phyloP scores from a whole-genome alignment of 192 early-diverging fungal species.

The Mycoemilia scoparia region DNA sequence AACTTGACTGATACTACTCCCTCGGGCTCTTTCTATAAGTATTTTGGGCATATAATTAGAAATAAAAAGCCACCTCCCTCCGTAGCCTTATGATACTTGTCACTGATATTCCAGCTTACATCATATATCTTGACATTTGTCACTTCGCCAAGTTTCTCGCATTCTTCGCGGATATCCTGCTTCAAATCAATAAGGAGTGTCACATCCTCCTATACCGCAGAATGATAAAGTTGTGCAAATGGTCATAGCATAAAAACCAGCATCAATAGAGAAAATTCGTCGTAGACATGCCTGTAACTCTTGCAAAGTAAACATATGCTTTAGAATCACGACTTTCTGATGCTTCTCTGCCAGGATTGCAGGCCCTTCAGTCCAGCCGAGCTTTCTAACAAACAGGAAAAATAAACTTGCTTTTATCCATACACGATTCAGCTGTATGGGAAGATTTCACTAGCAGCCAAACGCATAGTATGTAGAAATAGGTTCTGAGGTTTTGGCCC shows the following conservation, averaged over 20 bases:
- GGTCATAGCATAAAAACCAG: not conserved
- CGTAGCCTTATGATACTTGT: not conserved
- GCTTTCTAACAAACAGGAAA: constrained; percentile 41
- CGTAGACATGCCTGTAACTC: constrained; percentile 58
- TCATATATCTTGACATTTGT: constrained; percentile 91
- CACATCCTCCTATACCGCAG: constrained; percentile 46
- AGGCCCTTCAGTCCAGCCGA: constrained; percentile 81
- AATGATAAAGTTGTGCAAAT: not conserved
- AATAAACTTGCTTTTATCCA: too few relatives aligned
- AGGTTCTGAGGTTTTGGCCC: too few relatives aligned
- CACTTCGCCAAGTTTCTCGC: constrained; percentile 82
- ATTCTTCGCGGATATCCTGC: constrained; percentile 83
- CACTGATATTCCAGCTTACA: constrained; percentile 32
- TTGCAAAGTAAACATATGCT: constrained; percentile 81
- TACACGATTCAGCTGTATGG: too few relatives aligned
- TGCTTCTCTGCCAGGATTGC: constrained; percentile 55
- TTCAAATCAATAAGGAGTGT: constrained; percentile 77
- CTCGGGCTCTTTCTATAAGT: constrained; percentile 42
- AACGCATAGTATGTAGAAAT: too few relatives aligned
- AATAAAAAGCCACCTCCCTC: not conserved
- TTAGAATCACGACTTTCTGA: constrained; percentile 71
- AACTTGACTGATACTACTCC: constrained; percentile 82
- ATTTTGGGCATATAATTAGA: constrained; percentile 1
- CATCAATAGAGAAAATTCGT: not conserved
- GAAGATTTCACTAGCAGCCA: too few relatives aligned